A percentile compares a stretch with the other conserved stretches of the same genome.
phyloP scores from a whole-genome alignment of 2,329 filamentous ascomycete genomes.

The Verticillium nubilum region DNA sequence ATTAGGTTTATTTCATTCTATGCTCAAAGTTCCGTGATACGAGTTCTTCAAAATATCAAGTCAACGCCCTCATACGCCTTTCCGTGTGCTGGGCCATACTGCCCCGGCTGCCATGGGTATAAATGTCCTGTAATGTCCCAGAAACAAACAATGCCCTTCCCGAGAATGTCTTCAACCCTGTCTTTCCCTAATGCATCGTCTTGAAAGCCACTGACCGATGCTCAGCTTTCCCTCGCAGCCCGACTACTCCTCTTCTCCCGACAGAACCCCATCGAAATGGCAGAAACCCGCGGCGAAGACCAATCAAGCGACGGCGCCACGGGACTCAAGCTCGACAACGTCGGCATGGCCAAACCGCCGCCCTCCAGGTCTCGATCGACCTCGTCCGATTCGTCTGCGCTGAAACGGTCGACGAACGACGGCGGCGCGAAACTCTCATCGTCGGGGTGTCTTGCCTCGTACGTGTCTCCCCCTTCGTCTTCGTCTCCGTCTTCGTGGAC shows the following conservation, averaged over 20 bases:
- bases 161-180: too few relatives aligned
- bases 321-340: background rate
- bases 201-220: too few relatives aligned
- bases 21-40: too few relatives aligned
- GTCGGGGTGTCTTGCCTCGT: too few relatives aligned
- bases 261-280: constrained; percentile 9
- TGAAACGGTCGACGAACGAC: background rate
- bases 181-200: too few relatives aligned
- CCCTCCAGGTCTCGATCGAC: constrained; percentile 4
- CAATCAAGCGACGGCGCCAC: constrained; percentile 7
- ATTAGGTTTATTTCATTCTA: too few relatives aligned
- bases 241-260: background rate
- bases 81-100: background rate
- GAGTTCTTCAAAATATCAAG: too few relatives aligned
- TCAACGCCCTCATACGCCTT: too few relatives aligned
- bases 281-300: constrained; percentile 9
- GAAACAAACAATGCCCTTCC: too few relatives aligned
- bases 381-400: background rate
- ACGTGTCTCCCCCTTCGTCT: too few relatives aligned
- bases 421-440: background rate
- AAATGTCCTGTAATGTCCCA: background rate
- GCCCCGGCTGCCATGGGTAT: background rate
- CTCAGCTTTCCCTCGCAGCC: background rate
- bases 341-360: constrained; percentile 1
- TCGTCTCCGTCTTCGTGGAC: background rate